A percentile compares a stretch with the other conserved stretches of the same genome.
Evolutionary conservation across 768 basidiomycete genomes (phyloP).

Genomic region (Hortiboletus flavorubellus): DNA sequence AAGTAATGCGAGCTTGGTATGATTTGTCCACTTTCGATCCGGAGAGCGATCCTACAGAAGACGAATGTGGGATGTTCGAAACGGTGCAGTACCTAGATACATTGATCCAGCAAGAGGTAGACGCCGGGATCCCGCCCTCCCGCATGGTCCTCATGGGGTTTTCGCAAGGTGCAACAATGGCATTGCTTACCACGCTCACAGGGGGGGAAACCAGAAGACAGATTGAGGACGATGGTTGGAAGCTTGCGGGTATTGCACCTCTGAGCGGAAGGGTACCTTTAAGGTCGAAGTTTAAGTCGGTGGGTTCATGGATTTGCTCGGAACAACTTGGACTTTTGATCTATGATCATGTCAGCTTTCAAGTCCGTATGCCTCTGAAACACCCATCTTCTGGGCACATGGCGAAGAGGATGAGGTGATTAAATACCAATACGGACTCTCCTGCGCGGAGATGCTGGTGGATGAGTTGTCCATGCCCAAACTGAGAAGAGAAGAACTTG

Average conservation of each 20-base stretch:
- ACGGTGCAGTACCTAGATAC: background rate
- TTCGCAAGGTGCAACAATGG: conserved; percentile 5
- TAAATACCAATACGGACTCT: background rate
- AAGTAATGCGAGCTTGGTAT: background rate
- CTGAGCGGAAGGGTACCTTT: background rate
- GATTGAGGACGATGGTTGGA: background rate
- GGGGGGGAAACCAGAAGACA: background rate
- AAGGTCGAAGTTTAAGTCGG: background rate
- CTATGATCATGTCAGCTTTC: background rate
- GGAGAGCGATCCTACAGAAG: background rate
- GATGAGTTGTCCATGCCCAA: background rate
- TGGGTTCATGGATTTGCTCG: background rate
- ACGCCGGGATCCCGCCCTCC: background rate
- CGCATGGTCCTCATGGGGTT: background rate
- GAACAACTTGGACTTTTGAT: background rate
- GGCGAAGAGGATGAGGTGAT: conserved; percentile 1
- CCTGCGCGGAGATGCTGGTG: background rate
- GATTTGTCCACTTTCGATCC: background rate
- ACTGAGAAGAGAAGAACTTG: background rate
- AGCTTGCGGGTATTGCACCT: conserved; percentile 1
- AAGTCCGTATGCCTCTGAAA: background rate
- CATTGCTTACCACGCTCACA: conserved; percentile 2
- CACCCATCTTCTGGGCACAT: background rate
- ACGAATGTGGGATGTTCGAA: background rate
- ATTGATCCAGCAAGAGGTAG: background rate